A percentile compares a stretch with the other conserved stretches of the same genome.
Evolutionary conservation across 2,329 filamentous ascomycete genomes (phyloP).

Genomic region (Stachybotrys elegans): DNA sequence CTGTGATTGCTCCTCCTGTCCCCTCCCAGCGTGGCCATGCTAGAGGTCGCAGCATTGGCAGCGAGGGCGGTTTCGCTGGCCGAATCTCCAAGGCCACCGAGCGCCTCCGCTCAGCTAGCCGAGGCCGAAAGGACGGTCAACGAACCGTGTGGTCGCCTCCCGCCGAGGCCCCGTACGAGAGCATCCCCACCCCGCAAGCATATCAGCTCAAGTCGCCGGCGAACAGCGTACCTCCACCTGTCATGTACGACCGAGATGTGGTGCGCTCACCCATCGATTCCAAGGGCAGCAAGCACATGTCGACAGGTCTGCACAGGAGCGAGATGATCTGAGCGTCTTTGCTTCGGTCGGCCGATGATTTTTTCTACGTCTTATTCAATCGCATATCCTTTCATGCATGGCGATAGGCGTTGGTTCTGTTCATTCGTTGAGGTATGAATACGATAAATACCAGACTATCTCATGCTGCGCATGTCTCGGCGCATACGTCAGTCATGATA

Average conservation of each 20-base stretch:
- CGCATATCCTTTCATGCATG: constrained; percentile 28
- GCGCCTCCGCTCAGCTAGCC: constrained; percentile 55
- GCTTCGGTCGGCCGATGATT: no score
- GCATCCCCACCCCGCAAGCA: constrained; percentile 22
- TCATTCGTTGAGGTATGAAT: constrained; percentile 5
- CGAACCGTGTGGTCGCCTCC: constrained; percentile 19
- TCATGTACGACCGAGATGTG: constrained; percentile 31
- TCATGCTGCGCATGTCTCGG: no score
- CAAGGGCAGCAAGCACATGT: constrained; percentile 30
- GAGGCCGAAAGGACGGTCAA: constrained; percentile 40
- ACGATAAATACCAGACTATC: no score
- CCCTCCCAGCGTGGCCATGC: constrained; percentile 40
- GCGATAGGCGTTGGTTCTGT: constrained; percentile 32
- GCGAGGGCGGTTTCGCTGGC: constrained; percentile 45
- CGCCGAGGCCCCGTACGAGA: constrained; percentile 36
- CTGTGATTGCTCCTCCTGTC: constrained; percentile 39
- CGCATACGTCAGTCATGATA: no score
- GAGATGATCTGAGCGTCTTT: constrained; percentile 61
- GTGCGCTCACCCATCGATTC: constrained; percentile 27
- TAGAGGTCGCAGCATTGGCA: constrained; percentile 52
- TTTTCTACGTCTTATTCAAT: constrained; percentile 9
- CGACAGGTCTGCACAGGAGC: constrained; percentile 47
- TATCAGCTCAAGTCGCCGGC: constrained; percentile 20
- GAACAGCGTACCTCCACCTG: constrained; percentile 22
- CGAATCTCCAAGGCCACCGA: constrained; percentile 55